Evolutionary conservation across 2,329 filamentous ascomycete species (phyloP), one percentile per base, ranked within the genome.

Genomic region (Colletotrichum paranaense): DNA sequence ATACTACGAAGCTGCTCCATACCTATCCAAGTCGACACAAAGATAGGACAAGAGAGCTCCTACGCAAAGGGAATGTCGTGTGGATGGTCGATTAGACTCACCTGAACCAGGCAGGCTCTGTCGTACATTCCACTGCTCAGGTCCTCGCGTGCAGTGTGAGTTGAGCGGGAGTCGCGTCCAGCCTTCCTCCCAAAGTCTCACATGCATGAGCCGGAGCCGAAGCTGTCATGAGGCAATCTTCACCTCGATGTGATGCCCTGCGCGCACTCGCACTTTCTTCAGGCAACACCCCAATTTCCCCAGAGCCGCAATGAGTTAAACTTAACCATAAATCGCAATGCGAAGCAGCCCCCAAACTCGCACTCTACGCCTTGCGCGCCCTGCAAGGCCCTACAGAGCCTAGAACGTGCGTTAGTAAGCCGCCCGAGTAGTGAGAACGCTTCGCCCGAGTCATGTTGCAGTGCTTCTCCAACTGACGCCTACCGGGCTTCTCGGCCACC

Each of bases 401-500:
- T 49, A 26, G 63, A 32, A 57, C 46, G 24, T 12, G 11, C 38
- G 14, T 62, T 57, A 70, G 53, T 46, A 42, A 66, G 55, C 60
- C 28, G 11, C 14, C 35, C 52, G 42, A 30, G 3, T 32, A 56
- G 1, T 5, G 53, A 28, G 4, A 35, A 35, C 42, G 46, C 46
- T 22, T 35, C 30, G 32, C 14, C 49, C n/a, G 28, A 26, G 55
- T 52, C 57, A 55, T 22, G 19, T 22, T 14, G 32, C 46, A 26
- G 24, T n/a, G 14, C 30, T n/a, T 12, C 30, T 14, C 5, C 7
- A 62, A 42, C 56, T n/a, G 19, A 49, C 42, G 42, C 55, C 16
- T 14, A 35, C 32, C 69, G 69, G 65, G 46, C 8, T 38, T 38
- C 49, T 71, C 68, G 68, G 68, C 32, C 68, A 24, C 69, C 69